Conservation (phyloP, 1,284 basidiomycete genomes). For the Pyrrhoderma noxium region DNA sequence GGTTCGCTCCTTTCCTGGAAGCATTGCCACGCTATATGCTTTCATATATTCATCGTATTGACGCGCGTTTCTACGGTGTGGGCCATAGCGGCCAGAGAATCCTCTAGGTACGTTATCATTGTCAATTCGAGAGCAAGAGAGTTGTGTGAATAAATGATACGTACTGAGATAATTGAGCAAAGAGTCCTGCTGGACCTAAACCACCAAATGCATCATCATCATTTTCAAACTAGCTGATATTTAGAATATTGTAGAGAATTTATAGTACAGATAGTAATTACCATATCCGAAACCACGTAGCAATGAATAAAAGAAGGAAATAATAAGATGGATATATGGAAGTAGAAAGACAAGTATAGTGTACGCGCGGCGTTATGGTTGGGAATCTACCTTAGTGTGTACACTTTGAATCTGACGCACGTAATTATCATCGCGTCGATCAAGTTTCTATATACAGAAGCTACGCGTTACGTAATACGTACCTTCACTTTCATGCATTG, state of each 20-base stretch:
- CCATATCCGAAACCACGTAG: slow-evolving; percentile 5
- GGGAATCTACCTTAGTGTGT: no score
- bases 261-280: neutral
- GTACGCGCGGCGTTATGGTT: slow-evolving; percentile 9
- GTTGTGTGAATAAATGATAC: slow-evolving; percentile 21
- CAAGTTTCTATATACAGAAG: neutral
- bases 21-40: slow-evolving; percentile 83
- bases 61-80: slow-evolving; percentile 45
- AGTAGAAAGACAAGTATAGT: slow-evolving; percentile 4
- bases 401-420: neutral
- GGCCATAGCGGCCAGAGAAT: slow-evolving; percentile 43
- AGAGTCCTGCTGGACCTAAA: slow-evolving; percentile 39
- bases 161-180: slow-evolving; percentile 58
- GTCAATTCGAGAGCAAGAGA: neutral
- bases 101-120: slow-evolving; percentile 33
- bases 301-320: neutral
- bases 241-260: neutral
- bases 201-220: slow-evolving; percentile 47
- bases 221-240: slow-evolving; percentile 38
- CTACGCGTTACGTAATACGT: neutral
- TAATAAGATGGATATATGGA: slow-evolving; percentile 2
- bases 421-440: slow-evolving; percentile 3
- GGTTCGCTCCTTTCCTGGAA: slow-evolving; percentile 73
- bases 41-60: slow-evolving; percentile 78
- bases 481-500: neutral